Base-by-base conservation (phyloP, 2,329 filamentous ascomycete genomes). In the Phialemonium atrogriseum region DNA sequence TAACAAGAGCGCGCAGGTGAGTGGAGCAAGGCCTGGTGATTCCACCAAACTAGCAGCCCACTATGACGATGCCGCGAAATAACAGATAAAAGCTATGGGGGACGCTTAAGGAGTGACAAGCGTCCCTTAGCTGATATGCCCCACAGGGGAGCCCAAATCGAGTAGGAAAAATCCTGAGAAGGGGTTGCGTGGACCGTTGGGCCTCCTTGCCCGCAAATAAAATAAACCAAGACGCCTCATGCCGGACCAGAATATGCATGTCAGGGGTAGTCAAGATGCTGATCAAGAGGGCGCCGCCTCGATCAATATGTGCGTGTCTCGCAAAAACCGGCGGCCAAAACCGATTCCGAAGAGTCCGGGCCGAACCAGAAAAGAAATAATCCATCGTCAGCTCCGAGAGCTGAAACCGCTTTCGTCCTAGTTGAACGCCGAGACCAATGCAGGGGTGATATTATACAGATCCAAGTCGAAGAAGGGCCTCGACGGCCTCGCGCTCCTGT, bases 401-500 rank as follows among this genome's bases (percentile, higher is more conserved):
- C 32, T 48, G 43, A 58, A 73, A n/a, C n/a, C n/a, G n/a, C n/a
- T n/a, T n/a, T n/a, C n/a, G n/a, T n/a, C n/a, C n/a, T n/a, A n/a
- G n/a, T n/a, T n/a, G n/a, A n/a, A 73, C 70, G 69, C 70, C 70
- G 49, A 53, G 41, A 41, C 51, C 59, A 46, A 72, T 69, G 66
- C 62, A 65, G 55, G 50, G 49, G 38, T 52, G 43, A 43, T 64
- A 61, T 74, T 79, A 80, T 73, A 80, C 66, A 73, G 83, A 88
- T 60, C 84, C 81, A 57, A 91, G 80, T 56, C 78, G 75, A 50
- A 91, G 66, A 50, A 89, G 74, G 43, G 84, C 84, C 57, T 86
- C 84, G 42, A 88, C 74, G 34, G 84, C 84, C 57, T 86, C 84
- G 47, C 80, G 79, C 65, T 89, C 84, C 58, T 86, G 80, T 39